Evolutionary conservation across 2,329 filamentous ascomycete species (phyloP).

Genomic region (Clarireedia hainanense): DNA sequence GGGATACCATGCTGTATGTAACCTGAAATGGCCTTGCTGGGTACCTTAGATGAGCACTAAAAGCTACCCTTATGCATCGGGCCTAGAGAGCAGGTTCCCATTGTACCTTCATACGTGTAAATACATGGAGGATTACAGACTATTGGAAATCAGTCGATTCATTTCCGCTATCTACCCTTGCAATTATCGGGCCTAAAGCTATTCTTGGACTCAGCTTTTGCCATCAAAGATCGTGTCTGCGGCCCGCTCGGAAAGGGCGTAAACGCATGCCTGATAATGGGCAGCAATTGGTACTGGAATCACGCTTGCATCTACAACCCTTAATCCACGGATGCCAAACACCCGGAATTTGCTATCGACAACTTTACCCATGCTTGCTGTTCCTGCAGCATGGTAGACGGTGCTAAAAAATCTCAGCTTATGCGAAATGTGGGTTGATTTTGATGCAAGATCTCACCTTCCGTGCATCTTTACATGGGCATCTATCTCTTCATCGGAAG

Average conservation of each 20-base stretch:
- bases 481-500: constrained; percentile 36
- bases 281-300: not conserved
- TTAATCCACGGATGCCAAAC: constrained; percentile 11
- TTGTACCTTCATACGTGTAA: too few species aligned
- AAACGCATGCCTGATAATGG: not conserved
- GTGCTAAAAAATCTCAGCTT: constrained; percentile 10
- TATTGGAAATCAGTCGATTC: too few species aligned
- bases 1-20: too few species aligned
- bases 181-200: too few species aligned
- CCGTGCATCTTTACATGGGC: constrained; percentile 33
- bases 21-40: too few species aligned
- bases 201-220: too few species aligned
- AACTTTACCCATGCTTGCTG: constrained; percentile 43
- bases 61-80: too few species aligned
- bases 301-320: constrained; percentile 17
- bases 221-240: not conserved
- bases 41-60: too few species aligned
- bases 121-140: too few species aligned
- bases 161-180: too few species aligned
- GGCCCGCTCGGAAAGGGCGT: not conserved
- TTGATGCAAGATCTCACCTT: not conserved
- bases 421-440: not conserved
- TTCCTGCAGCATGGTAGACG: constrained; percentile 46
- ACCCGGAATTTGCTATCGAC: constrained; percentile 16
- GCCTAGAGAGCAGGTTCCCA: too few species aligned